Conservation (phyloP, 2,329 filamentous ascomycete species). For the Ceratocystis alfenasii region DNA sequence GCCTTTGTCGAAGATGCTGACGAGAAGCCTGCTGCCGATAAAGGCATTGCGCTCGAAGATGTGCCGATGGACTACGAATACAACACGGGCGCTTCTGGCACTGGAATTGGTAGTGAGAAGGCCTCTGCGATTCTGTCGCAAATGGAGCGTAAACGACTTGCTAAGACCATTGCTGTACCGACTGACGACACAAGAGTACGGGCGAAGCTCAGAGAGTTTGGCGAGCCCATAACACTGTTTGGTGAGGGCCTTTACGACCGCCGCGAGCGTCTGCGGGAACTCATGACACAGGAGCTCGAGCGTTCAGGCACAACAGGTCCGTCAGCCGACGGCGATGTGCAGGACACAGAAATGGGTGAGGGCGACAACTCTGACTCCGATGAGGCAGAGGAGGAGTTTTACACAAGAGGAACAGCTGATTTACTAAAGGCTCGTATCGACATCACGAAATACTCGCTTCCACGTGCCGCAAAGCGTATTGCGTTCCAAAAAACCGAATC, state of each 20-base stretch:
- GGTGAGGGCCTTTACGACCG: conserved; percentile 79
- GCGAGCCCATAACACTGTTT: conserved; percentile 90
- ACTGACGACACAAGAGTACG: conserved; percentile 87
- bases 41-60: conserved; percentile 37
- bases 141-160: conserved; percentile 81
- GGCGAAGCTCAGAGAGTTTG: conserved; percentile 65
- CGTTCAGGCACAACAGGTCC: conserved; percentile 30
- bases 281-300: conserved; percentile 63
- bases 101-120: conserved; percentile 64
- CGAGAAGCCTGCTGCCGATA: conserved; percentile 34
- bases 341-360: conserved; percentile 33
- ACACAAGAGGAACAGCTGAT: conserved; percentile 66
- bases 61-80: conserved; percentile 67
- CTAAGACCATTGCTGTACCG: conserved; percentile 78
- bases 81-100: conserved; percentile 53
- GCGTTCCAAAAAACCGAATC: conserved; percentile 70
- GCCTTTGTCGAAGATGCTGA: conserved; percentile 84
- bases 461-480: conserved; percentile 64
- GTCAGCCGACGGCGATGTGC: conserved; percentile 34
- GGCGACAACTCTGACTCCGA: conserved; percentile 47
- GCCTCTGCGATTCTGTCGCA: conserved; percentile 76
- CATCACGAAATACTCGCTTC: conserved; percentile 74
- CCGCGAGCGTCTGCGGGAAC: conserved; percentile 70
- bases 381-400: conserved; percentile 82
- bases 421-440: conserved; percentile 64